phyloP scores from a whole-genome alignment of 371 early-diverging fungal genomes.

The Apophysomyces trapeziformis region DNA sequence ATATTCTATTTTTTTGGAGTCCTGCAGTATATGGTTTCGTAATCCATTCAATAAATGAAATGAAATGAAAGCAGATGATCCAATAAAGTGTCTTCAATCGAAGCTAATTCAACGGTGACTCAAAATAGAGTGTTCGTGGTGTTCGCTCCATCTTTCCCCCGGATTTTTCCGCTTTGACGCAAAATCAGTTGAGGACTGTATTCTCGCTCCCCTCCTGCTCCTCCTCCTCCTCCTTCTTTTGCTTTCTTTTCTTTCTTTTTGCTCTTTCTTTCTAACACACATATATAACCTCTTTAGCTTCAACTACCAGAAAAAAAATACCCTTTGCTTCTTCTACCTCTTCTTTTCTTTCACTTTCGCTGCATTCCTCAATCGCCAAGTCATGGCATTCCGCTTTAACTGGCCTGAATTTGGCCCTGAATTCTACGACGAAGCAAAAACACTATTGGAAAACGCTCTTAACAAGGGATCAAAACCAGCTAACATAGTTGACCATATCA shows the following conservation, averaged over 20 bases:
- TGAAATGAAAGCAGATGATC: no score
- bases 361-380: not conserved
- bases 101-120: not conserved
- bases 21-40: no score
- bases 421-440: constrained; percentile 85
- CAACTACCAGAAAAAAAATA: not conserved
- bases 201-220: not conserved
- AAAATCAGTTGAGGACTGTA: not conserved
- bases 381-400: constrained; percentile 95
- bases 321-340: not conserved
- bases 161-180: constrained; percentile 9
- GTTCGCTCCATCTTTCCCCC: not conserved
- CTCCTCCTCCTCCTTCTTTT: not conserved
- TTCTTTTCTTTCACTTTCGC: not conserved
- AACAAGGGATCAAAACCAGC: constrained; percentile 92
- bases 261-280: constrained; percentile 12
- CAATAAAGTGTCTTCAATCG: no score
- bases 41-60: no score
- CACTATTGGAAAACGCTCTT: constrained; percentile 85
- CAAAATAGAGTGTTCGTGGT: no score
- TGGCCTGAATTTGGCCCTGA: constrained; percentile 91
- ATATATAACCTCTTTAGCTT: not conserved
- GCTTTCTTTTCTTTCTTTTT: not conserved
- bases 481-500: constrained; percentile 89
- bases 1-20: no score